Base-by-base conservation (phyloP, 257 asterid species). In the Solanum bulbocastanum region DNA sequence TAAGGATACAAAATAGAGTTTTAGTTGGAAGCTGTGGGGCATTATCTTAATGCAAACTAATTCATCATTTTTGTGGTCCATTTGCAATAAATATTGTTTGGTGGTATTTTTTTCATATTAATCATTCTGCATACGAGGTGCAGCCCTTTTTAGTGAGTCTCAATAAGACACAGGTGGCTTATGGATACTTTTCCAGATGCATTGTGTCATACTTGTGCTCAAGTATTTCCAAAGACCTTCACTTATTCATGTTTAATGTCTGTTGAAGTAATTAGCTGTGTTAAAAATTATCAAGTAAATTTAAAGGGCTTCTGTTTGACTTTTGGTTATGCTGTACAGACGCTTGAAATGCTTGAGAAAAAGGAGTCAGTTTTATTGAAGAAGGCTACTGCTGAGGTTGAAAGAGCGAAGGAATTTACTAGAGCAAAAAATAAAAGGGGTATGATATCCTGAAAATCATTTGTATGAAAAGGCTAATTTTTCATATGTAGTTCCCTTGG, bases 331-430 rank as follows among this genome's bases (percentile, higher is more conserved):
- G 86, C 75, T 81, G 9, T 86, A 91, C 91, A 94, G 97, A 93
- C 98, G 82, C 97, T 95, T 86, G 98, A 93, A 86, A 94, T 95
- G 98, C 91, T 94, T 52, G 98, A 94, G 98, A 93, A 94, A 85
- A 94, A 95, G 86, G 97, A 95, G 89, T 92, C 90, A 40, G 97
- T 95, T 88, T 92, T 94, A 72, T 85, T 92, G 93, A 95, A 95
- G 92, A 94, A 94, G 87, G 95, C 94, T 91, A 85, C 92, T 7
- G 94, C 91, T 0, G 98, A 94, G 86, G 95, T 94, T 84, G 97
- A 93, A 91, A 95, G 88, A 89, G 98, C 97, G 15, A 94, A 92
- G 96, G 96, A 95, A 79, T 93, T 91, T 62, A 94, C 97, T 83
- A 92, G 91, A 94, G 94, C 94, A 74, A 94, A 94, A 92, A 94